Conservation (phyloP, 164 flowering plant genomes). For the Echeveria elegans region DNA sequence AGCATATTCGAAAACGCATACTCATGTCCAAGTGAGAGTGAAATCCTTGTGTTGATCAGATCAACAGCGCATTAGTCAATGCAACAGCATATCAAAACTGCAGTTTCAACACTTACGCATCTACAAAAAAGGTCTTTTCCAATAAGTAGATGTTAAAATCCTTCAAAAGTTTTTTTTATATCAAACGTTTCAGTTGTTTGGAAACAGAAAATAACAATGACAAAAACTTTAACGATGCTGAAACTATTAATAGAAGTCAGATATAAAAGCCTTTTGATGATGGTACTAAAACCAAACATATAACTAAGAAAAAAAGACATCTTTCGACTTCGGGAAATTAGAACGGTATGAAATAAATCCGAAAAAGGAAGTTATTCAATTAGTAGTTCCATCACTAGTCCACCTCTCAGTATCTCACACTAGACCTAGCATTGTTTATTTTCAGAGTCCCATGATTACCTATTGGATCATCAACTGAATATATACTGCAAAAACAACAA, state of each 20-base stretch:
- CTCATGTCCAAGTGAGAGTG: slow-evolving; percentile 46
- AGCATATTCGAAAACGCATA: slow-evolving; percentile 75
- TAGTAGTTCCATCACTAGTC: neutral
- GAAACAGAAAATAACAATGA: neutral
- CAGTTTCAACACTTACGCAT: neutral
- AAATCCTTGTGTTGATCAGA: neutral
- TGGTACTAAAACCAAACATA: neutral
- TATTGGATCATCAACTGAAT: neutral
- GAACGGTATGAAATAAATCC: neutral
- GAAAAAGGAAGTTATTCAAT: neutral
- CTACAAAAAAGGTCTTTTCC: neutral
- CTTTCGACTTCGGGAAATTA: neutral
- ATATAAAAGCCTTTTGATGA: neutral
- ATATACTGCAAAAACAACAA: neutral
- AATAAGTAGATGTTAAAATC: neutral
- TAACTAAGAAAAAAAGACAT: neutral
- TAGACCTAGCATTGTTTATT: neutral
- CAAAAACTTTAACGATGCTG: neutral
- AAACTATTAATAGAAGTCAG: too few relatives aligned
- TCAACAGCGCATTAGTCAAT: neutral
- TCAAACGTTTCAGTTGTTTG: neutral
- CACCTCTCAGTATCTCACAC: neutral
- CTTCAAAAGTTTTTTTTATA: too few relatives aligned
- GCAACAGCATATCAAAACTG: neutral
- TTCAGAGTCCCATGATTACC: neutral